A percentile compares a stretch with the other conserved stretches of the same genome.
Conservation (phyloP, 169 alveolate genomes). For the Plasmodium vinckei region DNA sequence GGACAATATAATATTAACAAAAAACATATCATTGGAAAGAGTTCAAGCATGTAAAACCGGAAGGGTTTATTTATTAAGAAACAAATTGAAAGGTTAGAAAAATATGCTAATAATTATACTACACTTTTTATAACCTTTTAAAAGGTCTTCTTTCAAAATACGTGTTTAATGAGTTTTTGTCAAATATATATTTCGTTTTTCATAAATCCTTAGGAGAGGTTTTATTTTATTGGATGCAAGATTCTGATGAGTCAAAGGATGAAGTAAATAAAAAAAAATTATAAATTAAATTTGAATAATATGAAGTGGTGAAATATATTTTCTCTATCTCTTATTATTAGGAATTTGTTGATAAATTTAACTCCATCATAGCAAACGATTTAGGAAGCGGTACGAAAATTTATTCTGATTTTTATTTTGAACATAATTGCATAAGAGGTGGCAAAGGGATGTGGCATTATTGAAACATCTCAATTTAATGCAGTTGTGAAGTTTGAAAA, state of each 20-base stretch:
- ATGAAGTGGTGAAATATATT: background rate
- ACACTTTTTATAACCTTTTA: too few species aligned
- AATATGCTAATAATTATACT: background rate
- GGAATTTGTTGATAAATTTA: constrained; percentile 44
- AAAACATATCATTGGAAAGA: constrained; percentile 51
- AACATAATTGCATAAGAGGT: background rate
- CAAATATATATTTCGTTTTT: background rate
- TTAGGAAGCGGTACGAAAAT: constrained; percentile 23
- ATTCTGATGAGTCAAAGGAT: constrained; percentile 71
- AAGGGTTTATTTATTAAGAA: constrained; percentile 66
- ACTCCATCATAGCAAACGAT: constrained; percentile 68
- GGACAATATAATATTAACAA: constrained; percentile 72
- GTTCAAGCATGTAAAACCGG: constrained; percentile 71
- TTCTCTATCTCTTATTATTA: background rate
- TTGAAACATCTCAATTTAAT: too few species aligned
- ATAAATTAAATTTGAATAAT: too few species aligned
- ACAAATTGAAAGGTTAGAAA: constrained; percentile 45
- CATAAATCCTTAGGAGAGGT: constrained; percentile 8
- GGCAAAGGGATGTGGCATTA: background rate
- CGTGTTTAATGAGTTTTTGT: background rate
- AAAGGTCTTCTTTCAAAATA: background rate
- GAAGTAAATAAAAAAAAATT: constrained; percentile 48
- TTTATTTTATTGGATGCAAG: constrained; percentile 75
- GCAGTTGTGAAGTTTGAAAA: too few species aligned
- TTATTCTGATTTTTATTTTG: background rate